Percentiles rank a stretch among this genome's conserved stretches.
These are phyloP conservation scores for Macrophomina pseudophaseolina DNA, from an alignment of 2,329 filamentous ascomycete species.

Conservation along the genomic window DNA sequence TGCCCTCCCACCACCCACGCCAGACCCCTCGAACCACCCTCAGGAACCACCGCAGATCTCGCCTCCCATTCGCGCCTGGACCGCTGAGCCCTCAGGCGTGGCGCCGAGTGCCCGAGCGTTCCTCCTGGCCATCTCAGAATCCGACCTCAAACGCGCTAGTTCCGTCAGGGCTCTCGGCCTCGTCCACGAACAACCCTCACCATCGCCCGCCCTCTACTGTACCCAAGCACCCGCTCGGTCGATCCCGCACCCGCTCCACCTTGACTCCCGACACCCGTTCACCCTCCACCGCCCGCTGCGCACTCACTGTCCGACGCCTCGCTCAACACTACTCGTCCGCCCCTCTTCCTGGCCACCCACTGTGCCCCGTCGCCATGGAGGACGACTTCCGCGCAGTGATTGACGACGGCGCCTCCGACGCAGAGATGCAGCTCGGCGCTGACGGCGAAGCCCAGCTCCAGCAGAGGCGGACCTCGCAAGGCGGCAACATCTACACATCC, in stretches of 20 bases:
- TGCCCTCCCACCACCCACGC: not conserved
- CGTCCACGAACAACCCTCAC: conserved; percentile 18
- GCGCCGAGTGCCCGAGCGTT: conserved; percentile 19
- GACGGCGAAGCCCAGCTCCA: conserved; percentile 12
- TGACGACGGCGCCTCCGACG: conserved; percentile 23
- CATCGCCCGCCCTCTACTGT: not conserved
- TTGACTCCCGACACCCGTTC: not conserved
- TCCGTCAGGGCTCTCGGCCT: conserved; percentile 19
- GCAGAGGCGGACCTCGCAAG: conserved; percentile 9
- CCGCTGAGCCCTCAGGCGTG: conserved; percentile 17
- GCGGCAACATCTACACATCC: conserved; percentile 37
- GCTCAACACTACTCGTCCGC: not conserved
- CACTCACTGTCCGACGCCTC: not conserved
- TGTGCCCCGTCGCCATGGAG: conserved; percentile 21
- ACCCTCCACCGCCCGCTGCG: not conserved
- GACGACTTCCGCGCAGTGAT: conserved; percentile 19
- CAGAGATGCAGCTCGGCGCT: conserved; percentile 24
- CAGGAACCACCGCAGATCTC: conserved; percentile 1
- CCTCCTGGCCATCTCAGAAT: conserved; percentile 25
- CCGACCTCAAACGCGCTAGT: conserved; percentile 21
- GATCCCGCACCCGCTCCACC: conserved; percentile 20
- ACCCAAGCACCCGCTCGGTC: conserved; percentile 15
- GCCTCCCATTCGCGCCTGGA: conserved; percentile 1
- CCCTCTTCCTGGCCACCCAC: conserved; percentile 6
- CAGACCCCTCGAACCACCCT: not conserved